Percentiles rank a stretch among this genome's conserved stretches.
phyloP scores from a whole-genome alignment of 768 basidiomycete genomes.

The Suillus luteus region DNA sequence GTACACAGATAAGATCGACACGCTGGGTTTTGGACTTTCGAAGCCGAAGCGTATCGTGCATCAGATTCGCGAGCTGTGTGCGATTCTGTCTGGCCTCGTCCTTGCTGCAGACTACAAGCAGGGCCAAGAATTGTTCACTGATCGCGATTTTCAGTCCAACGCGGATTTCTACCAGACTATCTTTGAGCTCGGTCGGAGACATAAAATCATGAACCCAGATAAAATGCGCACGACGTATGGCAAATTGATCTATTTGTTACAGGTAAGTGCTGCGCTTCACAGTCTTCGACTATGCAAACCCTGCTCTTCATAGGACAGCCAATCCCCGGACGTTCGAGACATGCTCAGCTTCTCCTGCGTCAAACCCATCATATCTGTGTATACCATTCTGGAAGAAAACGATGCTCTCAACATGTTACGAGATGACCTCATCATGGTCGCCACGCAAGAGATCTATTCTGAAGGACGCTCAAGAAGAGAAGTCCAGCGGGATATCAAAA shows the following conservation, averaged over 20 bases:
- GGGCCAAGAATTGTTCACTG: constrained; percentile 83
- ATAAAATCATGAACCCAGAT: constrained; percentile 92
- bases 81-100: constrained; percentile 82
- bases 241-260: constrained; percentile 80
- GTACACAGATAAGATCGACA: constrained; percentile 91
- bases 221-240: constrained; percentile 91
- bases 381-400: constrained; percentile 63
- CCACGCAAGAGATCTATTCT: constrained; percentile 81
- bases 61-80: constrained; percentile 85
- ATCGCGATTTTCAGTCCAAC: constrained; percentile 80
- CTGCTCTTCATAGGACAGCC: constrained; percentile 65
- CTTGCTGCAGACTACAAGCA: constrained; percentile 85
- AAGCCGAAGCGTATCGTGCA: constrained; percentile 88
- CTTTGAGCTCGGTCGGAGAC: constrained; percentile 81
- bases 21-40: constrained; percentile 71
- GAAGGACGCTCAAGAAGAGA: constrained; percentile 72
- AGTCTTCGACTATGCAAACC: background rate
- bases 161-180: constrained; percentile 77
- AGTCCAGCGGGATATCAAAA: constrained; percentile 82
- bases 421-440: constrained; percentile 72
- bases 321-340: constrained; percentile 79
- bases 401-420: constrained; percentile 69
- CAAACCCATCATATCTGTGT: constrained; percentile 74
- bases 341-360: constrained; percentile 81
- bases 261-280: constrained; percentile 45